phyloP scores from a whole-genome alignment of 352 stramenopile species.

The Globisporangium polare region DNA sequence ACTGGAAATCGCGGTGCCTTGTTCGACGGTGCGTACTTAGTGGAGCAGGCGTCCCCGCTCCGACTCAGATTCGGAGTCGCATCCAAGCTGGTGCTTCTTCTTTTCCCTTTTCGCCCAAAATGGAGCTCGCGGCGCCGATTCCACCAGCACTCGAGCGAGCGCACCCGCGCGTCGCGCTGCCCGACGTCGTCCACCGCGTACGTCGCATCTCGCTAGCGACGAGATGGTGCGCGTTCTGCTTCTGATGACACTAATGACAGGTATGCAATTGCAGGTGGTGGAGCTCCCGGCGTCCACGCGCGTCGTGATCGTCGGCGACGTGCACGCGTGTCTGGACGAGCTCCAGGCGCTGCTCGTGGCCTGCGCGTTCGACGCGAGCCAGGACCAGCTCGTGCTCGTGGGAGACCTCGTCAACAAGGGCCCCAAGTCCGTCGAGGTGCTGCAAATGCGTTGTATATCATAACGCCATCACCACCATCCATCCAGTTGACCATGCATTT shows the following conservation, averaged over 20 bases:
- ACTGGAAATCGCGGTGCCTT: too few relatives aligned
- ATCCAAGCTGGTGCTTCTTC: not conserved
- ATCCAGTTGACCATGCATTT: not conserved
- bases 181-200: slow-evolving; percentile 37
- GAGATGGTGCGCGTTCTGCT: not conserved
- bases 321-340: slow-evolving; percentile 91
- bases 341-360: slow-evolving; percentile 53
- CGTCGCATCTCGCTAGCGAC: not conserved
- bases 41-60: too few relatives aligned
- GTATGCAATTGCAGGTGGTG: slow-evolving; percentile 10
- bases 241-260: not conserved
- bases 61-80: not conserved
- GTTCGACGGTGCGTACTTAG: too few relatives aligned
- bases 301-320: slow-evolving; percentile 88
- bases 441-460: not conserved
- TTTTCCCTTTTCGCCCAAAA: not conserved
- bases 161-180: slow-evolving; percentile 48
- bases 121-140: not conserved
- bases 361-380: slow-evolving; percentile 39
- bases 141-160: slow-evolving; percentile 19
- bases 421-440: slow-evolving; percentile 62
- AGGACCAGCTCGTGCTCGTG: slow-evolving; percentile 83
- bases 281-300: slow-evolving; percentile 29
- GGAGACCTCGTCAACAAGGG: slow-evolving; percentile 94
- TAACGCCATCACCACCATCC: not conserved